Evolutionary conservation across 73 alveolate species (phyloP), one percentile per base, ranked within the genome.

Genomic region (Symbiodinium pilosum): DNA sequence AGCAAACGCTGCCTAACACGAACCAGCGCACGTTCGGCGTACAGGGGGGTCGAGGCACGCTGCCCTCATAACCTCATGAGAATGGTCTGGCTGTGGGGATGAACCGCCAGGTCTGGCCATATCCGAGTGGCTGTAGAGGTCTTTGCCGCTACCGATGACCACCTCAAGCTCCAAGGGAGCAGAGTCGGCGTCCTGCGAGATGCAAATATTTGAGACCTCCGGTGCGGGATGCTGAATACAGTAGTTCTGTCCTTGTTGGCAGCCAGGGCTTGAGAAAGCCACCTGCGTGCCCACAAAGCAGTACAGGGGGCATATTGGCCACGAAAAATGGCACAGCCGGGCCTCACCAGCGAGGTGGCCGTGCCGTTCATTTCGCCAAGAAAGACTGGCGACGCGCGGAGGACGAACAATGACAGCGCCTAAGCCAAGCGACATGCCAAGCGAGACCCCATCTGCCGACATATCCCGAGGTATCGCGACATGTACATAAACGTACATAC

Each of bases 21-120:
- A 91, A 91, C 97, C 97, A 91, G 32, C 97, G 86, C 54, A 91
- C 97, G 56, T 91, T 91, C 51, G 97, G 97, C 18, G 89, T 91
- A 34, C 97, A 91, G 41, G 97, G 97, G 9, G 97, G 97, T 28
- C 97, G 97, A 68, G 97, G 97, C 38, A 91, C 97, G n/a, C 97
- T 91, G 83, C 97, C 97, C 32, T 91, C 97, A 40, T 91, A 91
- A 39, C 96, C 96, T 91, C n/a, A 21, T 43, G 16, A 47, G 59
- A 47, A 16, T 8, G 73, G 5, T 47, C 59, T 9, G 59, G 21
- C 14, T 47, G 14, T 14, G 59, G 59, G 59, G 59, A 47, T 9
- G 14, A 47, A 47, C 21, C 59, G 59, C 6, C 59, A 14, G 59
- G 59, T 73, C 44, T 18, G 41, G n/a, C n/a, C n/a, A n/a, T n/a